Evolutionary conservation across 2,329 filamentous ascomycete genomes (phyloP), one percentile per base, ranked within the genome.

Genomic region (Phialophora macrospora): DNA sequence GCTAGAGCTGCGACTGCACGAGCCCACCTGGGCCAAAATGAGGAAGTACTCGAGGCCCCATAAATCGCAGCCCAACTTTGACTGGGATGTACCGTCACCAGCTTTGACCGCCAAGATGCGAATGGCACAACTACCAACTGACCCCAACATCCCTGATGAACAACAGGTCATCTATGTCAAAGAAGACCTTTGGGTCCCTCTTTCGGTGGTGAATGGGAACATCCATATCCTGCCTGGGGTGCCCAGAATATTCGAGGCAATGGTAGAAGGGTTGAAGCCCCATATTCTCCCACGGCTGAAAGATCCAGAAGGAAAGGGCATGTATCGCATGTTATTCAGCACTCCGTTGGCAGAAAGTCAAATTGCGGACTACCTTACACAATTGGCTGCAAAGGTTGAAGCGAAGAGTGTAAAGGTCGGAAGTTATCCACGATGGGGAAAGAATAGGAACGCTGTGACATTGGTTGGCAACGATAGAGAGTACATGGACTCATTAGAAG

Each of bases 341-440:
- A 98, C 95, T 30, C 93, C 94, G 30, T 77, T 96, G 78, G 83
- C 90, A 0, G 95, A 99, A 82, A 97, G 93, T 77, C 85, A 85
- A 20, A 88, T 97, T 34, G 94, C 95, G 12, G 86, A 83, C 20
- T 97, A 91, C 75, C 81, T 99, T 73, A 94, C 92, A 0, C 85
- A 91, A 70, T 80, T 98, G 68, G 91, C 93, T 4, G 84, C 81
- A 30, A 87, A 87, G 76, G 90, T 93, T 24, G 89, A 88, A 75
- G 81, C 87, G 0, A 87, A 85, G 73, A 93, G 92, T 2, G 85
- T 98, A 73, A 98, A 98, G 80, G 92, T 98, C 17, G 95, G 95
- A 55, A 96, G 92, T 78, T 98, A 99, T 78, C 95, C 95, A 41
- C 84, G 92, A 62, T 97, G 93, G 93, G 92, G 90, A 4, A 94